A percentile compares a stretch with the other conserved stretches of the same genome.
Evolutionary conservation across 306 rosid species (phyloP).

Genomic region (Alnus glutinosa): DNA sequence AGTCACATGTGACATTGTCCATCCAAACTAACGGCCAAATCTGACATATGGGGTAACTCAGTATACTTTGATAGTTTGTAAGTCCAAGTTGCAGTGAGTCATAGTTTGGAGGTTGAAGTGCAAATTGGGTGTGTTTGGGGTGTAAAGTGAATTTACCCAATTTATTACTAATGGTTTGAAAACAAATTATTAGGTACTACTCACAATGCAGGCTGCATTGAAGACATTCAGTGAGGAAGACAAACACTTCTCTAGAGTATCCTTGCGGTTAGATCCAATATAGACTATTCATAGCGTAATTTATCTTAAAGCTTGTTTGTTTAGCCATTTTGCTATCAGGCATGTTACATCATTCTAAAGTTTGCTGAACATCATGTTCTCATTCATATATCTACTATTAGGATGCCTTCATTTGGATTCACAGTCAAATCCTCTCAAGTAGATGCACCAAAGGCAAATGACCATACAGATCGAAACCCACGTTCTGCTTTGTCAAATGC

Average conservation of each 20-base stretch:
- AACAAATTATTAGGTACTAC: constrained; percentile 26
- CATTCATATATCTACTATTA: constrained; percentile 35
- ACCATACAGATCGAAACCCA: constrained; percentile 49
- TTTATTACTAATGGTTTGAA: constrained; percentile 16
- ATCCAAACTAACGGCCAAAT: too few relatives aligned
- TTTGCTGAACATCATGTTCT: constrained; percentile 26
- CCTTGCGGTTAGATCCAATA: constrained; percentile 61
- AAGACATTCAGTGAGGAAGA: constrained; percentile 93
- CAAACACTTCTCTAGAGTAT: constrained; percentile 82
- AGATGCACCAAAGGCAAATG: constrained; percentile 54
- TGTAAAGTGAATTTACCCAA: background rate
- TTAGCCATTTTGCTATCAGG: background rate
- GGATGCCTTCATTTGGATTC: constrained; percentile 95
- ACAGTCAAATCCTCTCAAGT: constrained; percentile 66
- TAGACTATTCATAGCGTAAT: constrained; percentile 18
- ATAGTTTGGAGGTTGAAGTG: too few relatives aligned
- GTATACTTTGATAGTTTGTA: too few relatives aligned
- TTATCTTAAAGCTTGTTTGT: background rate
- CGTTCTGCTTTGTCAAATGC: constrained; percentile 52
- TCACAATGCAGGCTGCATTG: constrained; percentile 76
- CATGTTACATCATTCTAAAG: constrained; percentile 19
- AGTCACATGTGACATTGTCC: too few relatives aligned
- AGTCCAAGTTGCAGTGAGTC: too few relatives aligned
- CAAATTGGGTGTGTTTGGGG: too few relatives aligned
- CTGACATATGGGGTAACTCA: too few relatives aligned